A percentile compares a stretch with the other conserved stretches of the same genome.
Conservation (phyloP, 192 early-diverging fungal species). For the Phlyctochytrium arcticum region DNA sequence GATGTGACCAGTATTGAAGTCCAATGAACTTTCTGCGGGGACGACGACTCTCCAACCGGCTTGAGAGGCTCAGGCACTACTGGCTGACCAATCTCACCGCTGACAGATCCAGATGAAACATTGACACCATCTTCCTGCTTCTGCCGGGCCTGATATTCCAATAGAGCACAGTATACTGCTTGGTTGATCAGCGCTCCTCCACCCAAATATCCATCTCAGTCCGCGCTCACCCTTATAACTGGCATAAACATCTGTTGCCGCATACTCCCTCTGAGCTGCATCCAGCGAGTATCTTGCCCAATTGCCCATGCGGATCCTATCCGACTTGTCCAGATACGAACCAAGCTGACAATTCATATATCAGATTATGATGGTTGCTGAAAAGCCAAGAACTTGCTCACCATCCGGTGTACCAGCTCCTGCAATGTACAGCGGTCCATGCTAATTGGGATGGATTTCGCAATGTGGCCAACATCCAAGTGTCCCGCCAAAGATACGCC, state of each 20-base stretch:
- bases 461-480: constrained; percentile 8
- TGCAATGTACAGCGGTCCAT: not conserved
- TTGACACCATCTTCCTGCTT: no score
- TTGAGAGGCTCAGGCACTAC: no score
- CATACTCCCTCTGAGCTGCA: constrained; percentile 8
- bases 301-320: constrained; percentile 14
- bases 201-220: not conserved
- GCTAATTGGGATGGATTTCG: not conserved
- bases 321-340: constrained; percentile 3
- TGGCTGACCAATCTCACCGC: no score
- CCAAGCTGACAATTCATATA: not conserved
- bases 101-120: no score
- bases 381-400: not conserved
- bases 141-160: no score
- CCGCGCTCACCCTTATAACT: not conserved
- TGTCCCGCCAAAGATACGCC: constrained; percentile 14
- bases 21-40: no score
- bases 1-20: no score
- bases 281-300: not conserved
- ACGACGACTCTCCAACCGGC: no score
- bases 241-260: constrained; percentile 20
- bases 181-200: no score
- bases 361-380: not conserved
- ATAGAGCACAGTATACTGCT: no score
- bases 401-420: constrained; percentile 4